Conservation (phyloP, 1,284 basidiomycete genomes). For the Mrakiaceae sp. region DNA sequence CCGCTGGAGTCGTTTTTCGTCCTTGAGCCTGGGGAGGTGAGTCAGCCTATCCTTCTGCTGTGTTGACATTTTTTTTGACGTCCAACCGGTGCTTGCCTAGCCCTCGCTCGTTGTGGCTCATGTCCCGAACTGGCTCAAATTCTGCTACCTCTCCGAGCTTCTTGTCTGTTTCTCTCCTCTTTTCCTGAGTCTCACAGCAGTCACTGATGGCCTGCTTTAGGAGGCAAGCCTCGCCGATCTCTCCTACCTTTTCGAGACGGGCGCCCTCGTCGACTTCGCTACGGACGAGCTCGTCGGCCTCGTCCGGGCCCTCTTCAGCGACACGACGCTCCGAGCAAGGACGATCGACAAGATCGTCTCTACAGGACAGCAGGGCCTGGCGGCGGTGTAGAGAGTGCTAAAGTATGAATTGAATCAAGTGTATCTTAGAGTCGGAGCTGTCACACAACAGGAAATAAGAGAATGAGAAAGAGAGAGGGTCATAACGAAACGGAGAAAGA, state of each 20-base stretch:
- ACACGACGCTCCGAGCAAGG: constrained; percentile 66
- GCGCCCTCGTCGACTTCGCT: constrained; percentile 81
- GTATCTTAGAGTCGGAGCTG: not conserved
- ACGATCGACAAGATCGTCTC: constrained; percentile 56
- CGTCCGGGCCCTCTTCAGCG: constrained; percentile 79
- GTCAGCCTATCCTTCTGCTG: constrained; percentile 17
- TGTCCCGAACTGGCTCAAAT: constrained; percentile 88
- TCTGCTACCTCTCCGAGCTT: constrained; percentile 80
- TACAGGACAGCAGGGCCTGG: no score
- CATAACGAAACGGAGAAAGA: not conserved
- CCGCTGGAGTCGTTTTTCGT: constrained; percentile 70
- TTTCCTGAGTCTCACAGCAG: not conserved
- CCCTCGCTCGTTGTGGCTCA: constrained; percentile 38
- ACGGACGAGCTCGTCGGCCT: constrained; percentile 70
- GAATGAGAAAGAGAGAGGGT: not conserved
- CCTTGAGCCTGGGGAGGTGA: constrained; percentile 49
- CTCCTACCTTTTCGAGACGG: constrained; percentile 81
- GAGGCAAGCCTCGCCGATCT: constrained; percentile 90
- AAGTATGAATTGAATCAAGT: no score
- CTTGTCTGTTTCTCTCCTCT: constrained; percentile 41
- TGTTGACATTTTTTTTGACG: not conserved
- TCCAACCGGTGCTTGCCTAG: not conserved
- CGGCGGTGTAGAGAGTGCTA: not conserved
- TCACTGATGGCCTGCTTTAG: constrained; percentile 33
- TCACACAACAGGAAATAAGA: not conserved